phyloP scores from a whole-genome alignment of 2,329 filamentous ascomycete species.

The Xylaria sp. region DNA sequence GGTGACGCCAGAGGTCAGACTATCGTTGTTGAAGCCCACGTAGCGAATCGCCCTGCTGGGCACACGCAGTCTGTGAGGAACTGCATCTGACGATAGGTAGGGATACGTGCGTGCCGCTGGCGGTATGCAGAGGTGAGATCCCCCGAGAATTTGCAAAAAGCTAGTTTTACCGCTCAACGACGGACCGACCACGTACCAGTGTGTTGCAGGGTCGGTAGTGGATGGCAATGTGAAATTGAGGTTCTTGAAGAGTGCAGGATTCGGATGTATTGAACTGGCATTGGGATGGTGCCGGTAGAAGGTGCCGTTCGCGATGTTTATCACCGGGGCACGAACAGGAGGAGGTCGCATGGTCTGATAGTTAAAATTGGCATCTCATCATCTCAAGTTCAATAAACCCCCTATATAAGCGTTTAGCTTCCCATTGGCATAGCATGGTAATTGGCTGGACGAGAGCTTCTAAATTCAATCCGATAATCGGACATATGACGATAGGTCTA shows the following conservation, averaged over 20 bases:
- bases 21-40: constrained; percentile 87
- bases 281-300: constrained; percentile 83
- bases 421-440: constrained; percentile 13
- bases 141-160: constrained; percentile 81
- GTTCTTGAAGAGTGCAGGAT: constrained; percentile 77
- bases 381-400: background rate
- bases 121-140: constrained; percentile 79
- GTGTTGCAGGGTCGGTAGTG: constrained; percentile 59
- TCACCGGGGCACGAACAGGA: constrained; percentile 63
- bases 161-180: constrained; percentile 83
- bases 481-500: constrained; percentile 32
- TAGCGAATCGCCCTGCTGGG: constrained; percentile 80
- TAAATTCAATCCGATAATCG: constrained; percentile 40
- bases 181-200: constrained; percentile 87
- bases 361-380: constrained; percentile 30
- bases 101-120: constrained; percentile 81
- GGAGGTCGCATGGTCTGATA: constrained; percentile 52
- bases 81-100: constrained; percentile 72
- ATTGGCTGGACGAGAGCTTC: constrained; percentile 16
- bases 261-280: constrained; percentile 60
- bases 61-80: constrained; percentile 65
- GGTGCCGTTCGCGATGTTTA: constrained; percentile 80
- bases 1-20: constrained; percentile 64
- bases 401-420: background rate
- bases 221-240: constrained; percentile 77